Conservation (phyloP, 2,329 filamentous ascomycete genomes). For the Hymenoscyphus repandus region DNA sequence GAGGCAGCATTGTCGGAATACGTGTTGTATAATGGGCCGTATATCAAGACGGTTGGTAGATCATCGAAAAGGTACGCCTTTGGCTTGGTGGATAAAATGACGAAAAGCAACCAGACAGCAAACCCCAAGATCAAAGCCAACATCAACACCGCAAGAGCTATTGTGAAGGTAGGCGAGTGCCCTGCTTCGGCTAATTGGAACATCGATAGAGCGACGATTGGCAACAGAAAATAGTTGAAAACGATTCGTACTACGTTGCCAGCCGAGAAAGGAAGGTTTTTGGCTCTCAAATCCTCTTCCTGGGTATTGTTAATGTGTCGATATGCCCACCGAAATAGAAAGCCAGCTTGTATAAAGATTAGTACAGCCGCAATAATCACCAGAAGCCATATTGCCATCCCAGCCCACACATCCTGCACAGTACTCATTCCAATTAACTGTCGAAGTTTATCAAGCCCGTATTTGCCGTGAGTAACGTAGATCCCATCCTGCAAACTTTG, state of each 20-base stretch:
- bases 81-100: conserved; percentile 76
- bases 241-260: conserved; percentile 79
- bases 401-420: conserved; percentile 81
- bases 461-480: conserved; percentile 73
- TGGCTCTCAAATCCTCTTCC: conserved; percentile 82
- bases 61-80: conserved; percentile 90
- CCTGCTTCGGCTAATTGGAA: conserved; percentile 81
- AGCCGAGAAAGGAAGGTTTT: conserved; percentile 83
- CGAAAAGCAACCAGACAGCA: conserved; percentile 70
- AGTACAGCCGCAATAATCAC: conserved; percentile 67
- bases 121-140: conserved; percentile 69
- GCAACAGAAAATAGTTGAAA: conserved; percentile 88
- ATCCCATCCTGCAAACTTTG: conserved; percentile 74
- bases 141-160: conserved; percentile 70
- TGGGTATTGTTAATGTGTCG: conserved; percentile 65
- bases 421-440: conserved; percentile 77
- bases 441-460: conserved; percentile 73
- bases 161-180: conserved; percentile 62
- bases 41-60: conserved; percentile 79
- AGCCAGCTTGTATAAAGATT: conserved; percentile 69
- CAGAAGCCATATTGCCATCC: conserved; percentile 87
- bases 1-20: conserved; percentile 90
- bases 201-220: conserved; percentile 78
- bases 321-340: conserved; percentile 70
- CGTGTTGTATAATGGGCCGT: conserved; percentile 94